Base-by-base conservation (phyloP, 495 filamentous ascomycete genomes). In the Acidomyces sp. region DNA sequence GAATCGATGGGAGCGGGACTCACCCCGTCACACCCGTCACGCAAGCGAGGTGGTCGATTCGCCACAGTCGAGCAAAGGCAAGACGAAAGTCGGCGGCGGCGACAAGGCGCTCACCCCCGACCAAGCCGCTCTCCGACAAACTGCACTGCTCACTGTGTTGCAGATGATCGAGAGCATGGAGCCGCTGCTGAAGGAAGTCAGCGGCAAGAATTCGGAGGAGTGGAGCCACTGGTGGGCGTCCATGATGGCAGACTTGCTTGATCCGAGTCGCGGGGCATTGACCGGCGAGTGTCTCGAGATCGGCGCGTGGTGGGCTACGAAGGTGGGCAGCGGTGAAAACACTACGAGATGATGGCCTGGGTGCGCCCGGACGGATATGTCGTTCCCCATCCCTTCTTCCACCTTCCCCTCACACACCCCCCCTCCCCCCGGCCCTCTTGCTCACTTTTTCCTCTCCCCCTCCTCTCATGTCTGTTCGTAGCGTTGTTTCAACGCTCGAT, bases 271-370 rank as follows among this genome's bases (percentile, higher is more conserved):
- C 16, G 20, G 18, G 26, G 75, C 84, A 18, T 72, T 75, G 24
- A 83, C 74, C 64, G 85, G 87, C 29, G 87, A 96, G 62, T 92
- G 85, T 59, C 62, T 96, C 31, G 87, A 95, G 66, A 72, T 90
- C 41, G 87, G 86, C 37, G 86, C 83, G n/a, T 93, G 85, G 85
- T 92, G 84, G 79, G 86, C 82, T 12, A 50, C 47, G 13, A 50
- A 50, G 31, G 9, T 35, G 4, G 17, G 17, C 10, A 29, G 15
- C 26, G 22, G 2, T 45, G 26, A 45, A n/a, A 17, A 18, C 7
- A 23, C n/a, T 33, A 19, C 20, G 3, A 17, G 22, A 38, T 26
- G 40, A 16, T n/a, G n/a, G n/a, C n/a, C n/a, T n/a, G n/a, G n/a
- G n/a, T n/a, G n/a, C n/a, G n/a, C n/a, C n/a, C n/a, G n/a, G n/a